Evolutionary conservation across 148 eudicot species (phyloP).

Genomic region (Camellia sinensis): DNA sequence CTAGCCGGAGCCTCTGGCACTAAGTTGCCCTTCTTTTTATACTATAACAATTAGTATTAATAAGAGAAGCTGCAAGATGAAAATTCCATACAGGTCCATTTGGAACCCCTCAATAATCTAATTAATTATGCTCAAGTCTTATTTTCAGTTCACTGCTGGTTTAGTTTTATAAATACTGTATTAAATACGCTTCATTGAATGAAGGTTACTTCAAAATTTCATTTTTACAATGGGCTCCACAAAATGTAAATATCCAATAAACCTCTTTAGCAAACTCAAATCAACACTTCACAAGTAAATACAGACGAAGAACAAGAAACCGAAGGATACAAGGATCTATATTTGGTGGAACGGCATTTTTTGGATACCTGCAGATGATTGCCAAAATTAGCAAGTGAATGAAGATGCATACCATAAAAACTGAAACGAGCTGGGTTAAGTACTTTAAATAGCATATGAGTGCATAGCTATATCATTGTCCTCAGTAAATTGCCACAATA

Average conservation of each 20-base stretch:
- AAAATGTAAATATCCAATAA: not conserved
- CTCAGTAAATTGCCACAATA: not conserved
- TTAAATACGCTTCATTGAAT: not conserved
- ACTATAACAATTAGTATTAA: not conserved
- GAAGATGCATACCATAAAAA: not conserved
- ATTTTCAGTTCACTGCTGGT: constrained; percentile 1
- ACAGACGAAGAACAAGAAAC: not conserved
- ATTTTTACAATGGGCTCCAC: not conserved
- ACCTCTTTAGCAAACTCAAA: not conserved
- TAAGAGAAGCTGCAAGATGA: not conserved
- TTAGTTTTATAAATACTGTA: not conserved
- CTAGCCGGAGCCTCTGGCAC: too few relatives aligned
- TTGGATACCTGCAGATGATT: constrained; percentile 62
- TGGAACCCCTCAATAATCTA: not conserved
- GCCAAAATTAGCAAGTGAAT: constrained; percentile 11
- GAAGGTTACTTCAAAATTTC: not conserved
- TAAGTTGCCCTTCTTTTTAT: too few relatives aligned
- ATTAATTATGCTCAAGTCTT: not conserved
- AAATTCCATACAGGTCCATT: not conserved
- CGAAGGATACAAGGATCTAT: constrained; percentile 91
- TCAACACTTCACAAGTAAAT: constrained; percentile 2
- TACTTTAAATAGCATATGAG: constrained; percentile 4
- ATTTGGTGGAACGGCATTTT: constrained; percentile 75
- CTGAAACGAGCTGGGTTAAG: not conserved
- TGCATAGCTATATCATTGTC: not conserved